Base-by-base conservation (phyloP, 2,329 filamentous ascomycete genomes). In the Colletotrichum sp. region DNA sequence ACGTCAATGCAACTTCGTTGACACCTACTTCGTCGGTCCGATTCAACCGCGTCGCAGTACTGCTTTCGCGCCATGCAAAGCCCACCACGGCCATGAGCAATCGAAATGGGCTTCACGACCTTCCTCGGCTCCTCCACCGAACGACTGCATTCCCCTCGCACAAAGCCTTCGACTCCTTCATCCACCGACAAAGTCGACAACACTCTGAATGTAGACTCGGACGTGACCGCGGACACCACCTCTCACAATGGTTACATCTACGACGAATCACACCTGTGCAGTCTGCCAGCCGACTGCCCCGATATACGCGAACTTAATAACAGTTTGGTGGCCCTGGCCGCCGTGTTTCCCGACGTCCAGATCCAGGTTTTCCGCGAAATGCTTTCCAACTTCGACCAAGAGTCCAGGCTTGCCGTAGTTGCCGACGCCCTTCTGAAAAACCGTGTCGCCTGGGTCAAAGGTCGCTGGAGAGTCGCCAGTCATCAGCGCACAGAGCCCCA, bases 281-380 rank as follows among this genome's bases (percentile, higher is more conserved):
- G 86, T 60, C 78, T 87, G 28, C 83, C 84, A 9, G 85, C 87
- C 78, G 91, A 93, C 76, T 86, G 90, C 44, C 90, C 91, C 52
- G 90, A 95, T 80, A 88, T 96, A 28, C 88, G 90, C 78, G 91
- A 93, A 75, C 89, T 96, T 65, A 96, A 96, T 85, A 87, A 88
- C 67, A 90, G 92, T 79, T 91, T 97, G 78, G 90, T 91, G 76
- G 91, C 90, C 15, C 90, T 97, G 59, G 91, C 92, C 26, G 91
- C 91, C 64, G 89, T 96, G 10, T 97, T 97, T 79, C 95, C 95
- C 32, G 92, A 96, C 83, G 88, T 96, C n/a, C 93, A 95, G 83
- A 89, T 95, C 76, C 94, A 96, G 79, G 95, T 96, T 21, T 95
- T 97, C 81, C 91, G 95, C 60, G 95, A 96, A 86, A 94, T 97